Base-by-base conservation (phyloP, 2,329 filamentous ascomycete species). In the Ascocoryne sarcoides region DNA sequence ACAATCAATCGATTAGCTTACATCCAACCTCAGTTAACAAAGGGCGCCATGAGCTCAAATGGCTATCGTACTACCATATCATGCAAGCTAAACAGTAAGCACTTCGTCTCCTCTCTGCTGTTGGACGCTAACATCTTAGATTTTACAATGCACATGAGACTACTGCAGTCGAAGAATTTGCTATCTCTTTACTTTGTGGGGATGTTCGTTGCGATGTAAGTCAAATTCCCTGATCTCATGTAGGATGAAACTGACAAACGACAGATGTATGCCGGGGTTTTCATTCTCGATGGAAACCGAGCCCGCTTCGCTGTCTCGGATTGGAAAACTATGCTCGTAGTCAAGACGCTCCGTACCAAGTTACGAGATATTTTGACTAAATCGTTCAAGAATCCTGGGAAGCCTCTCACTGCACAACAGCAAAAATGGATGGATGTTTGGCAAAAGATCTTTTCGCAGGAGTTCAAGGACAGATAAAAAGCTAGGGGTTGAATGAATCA, bases 61-160 rank as follows among this genome's bases (percentile, higher is more conserved):
- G 86, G 79, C 67, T 98, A 32, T 92, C 85, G 1, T 98, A 95
- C 61, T 96, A 96, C 65, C 84, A 94, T 60, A 95, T 96, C 49
- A 94, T 96, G 86, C 89, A 95, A 61, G 83, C 84, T 2, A 88
- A 82, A 68, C 65, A 85, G 80, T 73, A 74, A 73, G 67, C 69
- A 32, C 17, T 32, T 14, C n/a, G n/a, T n/a, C n/a, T n/a, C n/a
- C n/a, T n/a, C n/a, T n/a, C n/a, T n/a, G n/a, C n/a, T n/a, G n/a
- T n/a, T n/a, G n/a, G n/a, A n/a, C n/a, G 43, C 55, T 63, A 46
- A 61, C 12, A 31, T 23, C 32, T n/a, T 37, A 81, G 76, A 45
- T 81, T 83, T 54, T 86, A 90, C 51, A 93, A 95, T 49, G 92
- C 92, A 1, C 89, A 95, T 51, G 87, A 94, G 58, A 93, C 86